These are phyloP conservation scores for Candida insectorum DNA, from an alignment of 805 yeast genomes.

Conservation along the genomic window DNA sequence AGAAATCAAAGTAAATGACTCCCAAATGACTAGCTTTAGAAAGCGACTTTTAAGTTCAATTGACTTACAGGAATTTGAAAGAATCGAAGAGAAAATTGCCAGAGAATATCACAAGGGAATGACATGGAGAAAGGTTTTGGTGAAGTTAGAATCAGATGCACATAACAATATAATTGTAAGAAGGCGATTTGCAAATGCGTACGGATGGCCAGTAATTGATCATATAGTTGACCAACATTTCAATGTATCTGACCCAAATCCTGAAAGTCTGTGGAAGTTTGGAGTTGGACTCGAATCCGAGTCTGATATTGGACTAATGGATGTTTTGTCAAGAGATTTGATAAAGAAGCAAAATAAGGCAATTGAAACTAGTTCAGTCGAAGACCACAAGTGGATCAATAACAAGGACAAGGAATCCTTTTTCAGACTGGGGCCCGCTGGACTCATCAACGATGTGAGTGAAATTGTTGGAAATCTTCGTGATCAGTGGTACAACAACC, in stretches of 20 bases:
- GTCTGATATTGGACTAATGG: slow-evolving; percentile 23
- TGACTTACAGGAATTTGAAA: slow-evolving; percentile 36
- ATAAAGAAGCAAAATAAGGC: slow-evolving; percentile 33
- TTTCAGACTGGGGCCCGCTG: slow-evolving; percentile 66
- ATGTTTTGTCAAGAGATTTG: slow-evolving; percentile 31
- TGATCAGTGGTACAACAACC: slow-evolving; percentile 26
- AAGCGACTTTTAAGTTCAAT: slow-evolving; percentile 21
- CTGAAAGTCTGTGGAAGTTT: slow-evolving; percentile 4
- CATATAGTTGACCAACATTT: slow-evolving; percentile 75
- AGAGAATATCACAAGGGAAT: slow-evolving; percentile 80
- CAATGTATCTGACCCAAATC: slow-evolving; percentile 16
- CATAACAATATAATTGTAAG: slow-evolving; percentile 91
- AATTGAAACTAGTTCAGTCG: slow-evolving; percentile 23
- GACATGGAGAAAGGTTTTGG: slow-evolving; percentile 90
- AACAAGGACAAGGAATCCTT: slow-evolving; percentile 36
- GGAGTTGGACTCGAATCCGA: slow-evolving; percentile 19
- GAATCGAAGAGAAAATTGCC: slow-evolving; percentile 77
- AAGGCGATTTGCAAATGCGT: slow-evolving; percentile 85
- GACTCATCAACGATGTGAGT: slow-evolving; percentile 61
- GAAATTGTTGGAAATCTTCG: slow-evolving; percentile 51
- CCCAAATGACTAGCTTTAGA: slow-evolving; percentile 7
- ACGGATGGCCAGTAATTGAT: slow-evolving; percentile 91
- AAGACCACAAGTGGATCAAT: slow-evolving; percentile 52
- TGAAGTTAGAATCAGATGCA: slow-evolving; percentile 85
- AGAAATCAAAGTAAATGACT: neutral